Conservation (phyloP, 345 rosid species). For the Ricinus communis region DNA sequence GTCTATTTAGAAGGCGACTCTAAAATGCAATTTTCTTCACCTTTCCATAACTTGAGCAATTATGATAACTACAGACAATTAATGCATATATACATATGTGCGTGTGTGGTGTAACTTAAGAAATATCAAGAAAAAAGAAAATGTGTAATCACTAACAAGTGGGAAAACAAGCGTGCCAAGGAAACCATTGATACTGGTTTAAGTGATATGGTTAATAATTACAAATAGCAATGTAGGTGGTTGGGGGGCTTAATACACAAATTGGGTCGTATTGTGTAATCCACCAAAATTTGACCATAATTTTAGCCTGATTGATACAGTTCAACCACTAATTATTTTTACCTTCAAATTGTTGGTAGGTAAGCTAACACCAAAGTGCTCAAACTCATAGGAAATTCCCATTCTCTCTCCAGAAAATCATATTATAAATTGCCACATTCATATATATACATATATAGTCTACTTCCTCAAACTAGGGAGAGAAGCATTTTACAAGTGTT, state of each 20-base stretch:
- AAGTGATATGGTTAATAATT: not conserved
- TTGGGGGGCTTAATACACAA: not conserved
- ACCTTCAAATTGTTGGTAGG: constrained; percentile 20
- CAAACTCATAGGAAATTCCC: not conserved
- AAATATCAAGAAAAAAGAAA: too few species aligned
- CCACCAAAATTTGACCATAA: constrained; percentile 11
- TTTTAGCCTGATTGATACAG: not conserved
- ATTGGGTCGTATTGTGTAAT: constrained; percentile 1
- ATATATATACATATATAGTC: too few species aligned
- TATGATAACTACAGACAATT: too few species aligned
- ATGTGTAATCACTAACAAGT: not conserved
- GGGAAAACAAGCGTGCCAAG: not conserved
- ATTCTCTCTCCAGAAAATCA: too few species aligned
- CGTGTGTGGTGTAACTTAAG: too few species aligned
- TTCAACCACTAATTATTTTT: constrained; percentile 7
- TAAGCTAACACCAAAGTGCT: constrained; percentile 5
- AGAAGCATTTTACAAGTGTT: too few species aligned
- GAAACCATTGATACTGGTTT: not conserved
- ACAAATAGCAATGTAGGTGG: constrained; percentile 1
- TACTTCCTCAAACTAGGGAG: too few species aligned
- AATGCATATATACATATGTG: too few species aligned
- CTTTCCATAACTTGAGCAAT: too few species aligned
- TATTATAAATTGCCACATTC: too few species aligned
- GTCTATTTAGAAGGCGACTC: too few species aligned
- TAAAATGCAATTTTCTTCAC: too few species aligned